Evolutionary conservation across 768 basidiomycete species (phyloP).

Genomic region (Rhodotorula babjevae): DNA sequence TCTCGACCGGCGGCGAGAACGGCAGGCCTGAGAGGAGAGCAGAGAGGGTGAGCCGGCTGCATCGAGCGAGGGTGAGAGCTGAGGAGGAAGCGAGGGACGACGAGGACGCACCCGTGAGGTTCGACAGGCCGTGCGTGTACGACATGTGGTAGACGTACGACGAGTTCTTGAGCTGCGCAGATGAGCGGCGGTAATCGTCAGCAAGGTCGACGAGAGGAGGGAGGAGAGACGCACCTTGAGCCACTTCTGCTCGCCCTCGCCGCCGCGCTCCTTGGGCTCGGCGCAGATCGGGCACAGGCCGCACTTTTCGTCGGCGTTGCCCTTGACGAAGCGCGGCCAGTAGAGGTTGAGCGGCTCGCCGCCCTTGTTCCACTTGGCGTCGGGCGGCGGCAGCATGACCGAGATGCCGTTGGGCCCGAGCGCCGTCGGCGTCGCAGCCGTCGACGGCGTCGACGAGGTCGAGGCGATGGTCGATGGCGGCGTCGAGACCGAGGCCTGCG

Average conservation of each 20-base stretch:
- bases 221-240: conserved; percentile 53
- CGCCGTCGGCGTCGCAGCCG: background rate
- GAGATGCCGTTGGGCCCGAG: conserved; percentile 6
- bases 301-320: conserved; percentile 62
- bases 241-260: conserved; percentile 64
- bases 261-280: conserved; percentile 60
- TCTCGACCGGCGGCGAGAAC: conserved; percentile 69
- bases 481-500: background rate
- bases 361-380: conserved; percentile 35
- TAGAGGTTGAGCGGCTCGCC: conserved; percentile 62
- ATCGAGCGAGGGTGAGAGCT: too few relatives aligned
- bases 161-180: conserved; percentile 38
- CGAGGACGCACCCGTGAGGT: conserved; percentile 23
- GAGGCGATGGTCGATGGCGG: background rate
- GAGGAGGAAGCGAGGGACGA: too few relatives aligned
- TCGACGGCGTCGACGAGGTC: background rate
- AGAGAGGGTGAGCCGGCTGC: background rate
- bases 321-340: conserved; percentile 70
- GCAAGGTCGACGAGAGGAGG: background rate
- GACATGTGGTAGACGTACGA: conserved; percentile 39
- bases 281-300: conserved; percentile 74
- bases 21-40: conserved; percentile 53
- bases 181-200: background rate
- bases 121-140: conserved; percentile 38
- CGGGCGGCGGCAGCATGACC: conserved; percentile 22